These are phyloP conservation scores for Yamadazyma membranifaciens DNA, from an alignment of 1,139 yeast genomes.

Conservation along the genomic window DNA sequence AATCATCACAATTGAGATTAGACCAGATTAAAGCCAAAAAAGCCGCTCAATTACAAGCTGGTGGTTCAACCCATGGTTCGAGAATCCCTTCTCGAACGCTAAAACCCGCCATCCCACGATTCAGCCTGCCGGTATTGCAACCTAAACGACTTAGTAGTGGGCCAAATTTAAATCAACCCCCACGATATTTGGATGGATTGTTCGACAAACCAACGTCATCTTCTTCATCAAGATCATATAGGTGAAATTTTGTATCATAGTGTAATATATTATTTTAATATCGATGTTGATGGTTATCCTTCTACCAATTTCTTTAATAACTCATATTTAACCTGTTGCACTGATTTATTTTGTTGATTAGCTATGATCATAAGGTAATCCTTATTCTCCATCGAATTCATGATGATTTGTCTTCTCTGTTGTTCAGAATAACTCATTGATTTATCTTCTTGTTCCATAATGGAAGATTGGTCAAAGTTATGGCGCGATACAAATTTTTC, in stretches of 20 bases:
- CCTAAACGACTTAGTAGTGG: constrained; percentile 13
- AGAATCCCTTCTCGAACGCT: neutral
- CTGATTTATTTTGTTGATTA: constrained; percentile 42
- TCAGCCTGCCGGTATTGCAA: neutral
- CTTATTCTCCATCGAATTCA: constrained; percentile 42
- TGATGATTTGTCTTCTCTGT: constrained; percentile 35
- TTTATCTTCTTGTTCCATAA: constrained; percentile 8
- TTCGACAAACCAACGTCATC: constrained; percentile 19
- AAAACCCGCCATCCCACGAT: constrained; percentile 4
- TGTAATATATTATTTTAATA: constrained; percentile 5
- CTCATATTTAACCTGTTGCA: constrained; percentile 44
- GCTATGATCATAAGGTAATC: constrained; percentile 46
- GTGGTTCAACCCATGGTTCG: neutral
- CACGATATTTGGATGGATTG: constrained; percentile 43
- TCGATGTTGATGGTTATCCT: neutral
- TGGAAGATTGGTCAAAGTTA: no score
- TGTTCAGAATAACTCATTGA: constrained; percentile 35
- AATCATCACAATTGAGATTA: constrained; percentile 4
- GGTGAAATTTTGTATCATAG: constrained; percentile 4
- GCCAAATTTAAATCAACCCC: constrained; percentile 46
- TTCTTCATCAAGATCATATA: constrained; percentile 1
- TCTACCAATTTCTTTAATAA: constrained; percentile 24
- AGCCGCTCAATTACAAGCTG: constrained; percentile 1
- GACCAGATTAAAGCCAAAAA: constrained; percentile 3
- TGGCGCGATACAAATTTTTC: constrained; percentile 5